phyloP scores from a whole-genome alignment of 208 protist species.

The Acanthamoeba castellanii region DNA sequence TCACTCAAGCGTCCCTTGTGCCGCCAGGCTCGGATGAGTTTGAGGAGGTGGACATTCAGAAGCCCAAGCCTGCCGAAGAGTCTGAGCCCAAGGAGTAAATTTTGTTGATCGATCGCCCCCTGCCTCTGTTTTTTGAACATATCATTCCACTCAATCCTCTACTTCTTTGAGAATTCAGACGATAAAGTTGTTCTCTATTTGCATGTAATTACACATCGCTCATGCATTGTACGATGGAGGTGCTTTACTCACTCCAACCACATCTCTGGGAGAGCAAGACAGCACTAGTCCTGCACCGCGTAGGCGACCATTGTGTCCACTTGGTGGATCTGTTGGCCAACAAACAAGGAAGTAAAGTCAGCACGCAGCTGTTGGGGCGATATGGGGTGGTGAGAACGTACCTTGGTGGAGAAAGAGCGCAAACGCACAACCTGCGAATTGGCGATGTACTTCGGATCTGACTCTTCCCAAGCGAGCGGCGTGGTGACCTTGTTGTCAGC shows the following conservation, averaged over 20 bases:
- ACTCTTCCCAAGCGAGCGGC: constrained; percentile 96
- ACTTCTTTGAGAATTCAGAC: background rate
- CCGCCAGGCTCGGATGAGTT: constrained; percentile 40
- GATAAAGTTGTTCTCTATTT: background rate
- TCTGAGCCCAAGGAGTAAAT: constrained; percentile 58
- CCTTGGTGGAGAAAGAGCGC: constrained; percentile 92
- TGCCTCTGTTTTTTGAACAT: constrained; percentile 61
- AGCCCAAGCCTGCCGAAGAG: constrained; percentile 55
- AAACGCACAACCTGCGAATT: constrained; percentile 95
- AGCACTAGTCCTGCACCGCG: constrained; percentile 11
- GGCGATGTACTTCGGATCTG: constrained; percentile 95
- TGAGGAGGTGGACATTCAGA: constrained; percentile 73
- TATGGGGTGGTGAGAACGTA: background rate
- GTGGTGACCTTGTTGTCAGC: constrained; percentile 91
- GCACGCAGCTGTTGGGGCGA: background rate
- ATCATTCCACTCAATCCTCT: background rate
- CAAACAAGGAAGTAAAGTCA: background rate
- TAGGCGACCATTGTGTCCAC: constrained; percentile 76
- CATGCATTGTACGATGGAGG: background rate
- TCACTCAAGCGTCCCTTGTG: too few relatives aligned
- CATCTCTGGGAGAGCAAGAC: background rate
- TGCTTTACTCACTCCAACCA: background rate
- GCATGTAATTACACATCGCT: background rate
- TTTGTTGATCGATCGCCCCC: background rate
- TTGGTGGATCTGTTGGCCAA: constrained; percentile 51